A percentile compares a stretch with the other conserved stretches of the same genome.
These are phyloP conservation scores for Pyrenophora tritici-repentis DNA, from an alignment of 2,329 filamentous ascomycete genomes.

Conservation along the genomic window DNA sequence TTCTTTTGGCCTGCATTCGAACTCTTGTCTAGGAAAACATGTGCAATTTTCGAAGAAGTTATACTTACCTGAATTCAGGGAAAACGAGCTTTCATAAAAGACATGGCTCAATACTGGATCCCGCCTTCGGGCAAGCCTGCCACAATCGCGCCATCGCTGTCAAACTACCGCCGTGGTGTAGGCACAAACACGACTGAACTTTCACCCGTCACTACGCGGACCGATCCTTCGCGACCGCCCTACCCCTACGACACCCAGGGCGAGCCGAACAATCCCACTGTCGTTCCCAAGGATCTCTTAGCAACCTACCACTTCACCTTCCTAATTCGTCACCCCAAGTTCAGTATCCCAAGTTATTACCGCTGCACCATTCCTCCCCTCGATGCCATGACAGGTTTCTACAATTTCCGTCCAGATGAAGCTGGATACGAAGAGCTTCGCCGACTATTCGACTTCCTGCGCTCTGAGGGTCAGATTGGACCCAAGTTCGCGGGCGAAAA, in stretches of 20 bases:
- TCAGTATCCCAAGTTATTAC: constrained; percentile 90
- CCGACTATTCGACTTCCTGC: constrained; percentile 83
- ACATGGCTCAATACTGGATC: constrained; percentile 91
- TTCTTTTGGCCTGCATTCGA: neutral
- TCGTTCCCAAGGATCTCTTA: constrained; percentile 75
- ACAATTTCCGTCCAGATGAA: constrained; percentile 83
- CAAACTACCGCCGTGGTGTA: constrained; percentile 62
- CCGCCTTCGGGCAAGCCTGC: constrained; percentile 72
- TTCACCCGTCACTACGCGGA: constrained; percentile 40
- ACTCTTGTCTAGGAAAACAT: neutral
- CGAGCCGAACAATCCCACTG: constrained; percentile 80
- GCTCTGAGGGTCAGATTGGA: constrained; percentile 70
- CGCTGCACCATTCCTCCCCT: constrained; percentile 91
- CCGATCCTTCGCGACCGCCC: constrained; percentile 46
- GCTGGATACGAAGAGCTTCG: constrained; percentile 90
- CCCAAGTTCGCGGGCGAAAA: constrained; percentile 62
- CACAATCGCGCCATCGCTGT: constrained; percentile 77
- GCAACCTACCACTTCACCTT: constrained; percentile 92
- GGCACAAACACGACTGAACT: constrained; percentile 55
- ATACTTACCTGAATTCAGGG: constrained; percentile 59
- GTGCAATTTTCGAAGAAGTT: neutral
- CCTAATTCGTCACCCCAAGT: constrained; percentile 92
- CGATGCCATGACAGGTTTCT: constrained; percentile 79
- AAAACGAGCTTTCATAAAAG: constrained; percentile 96
- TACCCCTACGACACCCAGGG: constrained; percentile 63